Evolutionary conservation across 2,329 filamentous ascomycete species (phyloP).

Genomic region (Hypoxylon sp.): DNA sequence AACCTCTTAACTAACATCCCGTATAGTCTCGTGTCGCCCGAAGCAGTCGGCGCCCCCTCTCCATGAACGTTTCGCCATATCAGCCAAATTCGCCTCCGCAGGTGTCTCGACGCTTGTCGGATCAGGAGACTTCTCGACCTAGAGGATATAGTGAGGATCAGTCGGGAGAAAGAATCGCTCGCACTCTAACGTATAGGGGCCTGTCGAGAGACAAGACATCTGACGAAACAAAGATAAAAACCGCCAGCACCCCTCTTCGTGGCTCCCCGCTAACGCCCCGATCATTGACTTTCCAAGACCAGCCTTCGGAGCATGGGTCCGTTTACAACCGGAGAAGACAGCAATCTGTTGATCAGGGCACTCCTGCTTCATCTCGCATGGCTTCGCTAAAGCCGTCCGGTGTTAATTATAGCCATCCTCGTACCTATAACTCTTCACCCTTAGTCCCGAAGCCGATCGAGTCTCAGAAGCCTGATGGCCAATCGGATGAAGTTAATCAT

Average conservation of each 20-base stretch:
- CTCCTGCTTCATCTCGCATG: slow-evolving; percentile 52
- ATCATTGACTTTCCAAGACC: slow-evolving; percentile 58
- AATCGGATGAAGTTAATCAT: slow-evolving; percentile 52
- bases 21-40: slow-evolving; percentile 59
- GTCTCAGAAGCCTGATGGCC: slow-evolving; percentile 47
- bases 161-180: slow-evolving; percentile 50
- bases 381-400: slow-evolving; percentile 54
- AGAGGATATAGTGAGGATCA: slow-evolving; percentile 54
- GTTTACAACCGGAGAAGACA: slow-evolving; percentile 50
- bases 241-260: slow-evolving; percentile 49
- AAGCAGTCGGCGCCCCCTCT: slow-evolving; percentile 62
- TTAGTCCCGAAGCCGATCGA: slow-evolving; percentile 59
- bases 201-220: slow-evolving; percentile 54
- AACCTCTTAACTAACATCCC: too few relatives aligned
- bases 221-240: slow-evolving; percentile 50
- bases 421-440: slow-evolving; percentile 67
- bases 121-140: slow-evolving; percentile 59
- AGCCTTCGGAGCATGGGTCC: slow-evolving; percentile 38
- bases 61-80: slow-evolving; percentile 58
- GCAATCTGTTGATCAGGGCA: slow-evolving; percentile 59
- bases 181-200: slow-evolving; percentile 56
- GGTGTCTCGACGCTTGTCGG: slow-evolving; percentile 62
- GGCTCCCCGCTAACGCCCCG: slow-evolving; percentile 60
- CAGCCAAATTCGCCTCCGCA: slow-evolving; percentile 61
- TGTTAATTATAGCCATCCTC: slow-evolving; percentile 51